These are phyloP conservation scores for Curvularia sp. DNA, from an alignment of 2,329 filamentous ascomycete species.

Conservation along the genomic window DNA sequence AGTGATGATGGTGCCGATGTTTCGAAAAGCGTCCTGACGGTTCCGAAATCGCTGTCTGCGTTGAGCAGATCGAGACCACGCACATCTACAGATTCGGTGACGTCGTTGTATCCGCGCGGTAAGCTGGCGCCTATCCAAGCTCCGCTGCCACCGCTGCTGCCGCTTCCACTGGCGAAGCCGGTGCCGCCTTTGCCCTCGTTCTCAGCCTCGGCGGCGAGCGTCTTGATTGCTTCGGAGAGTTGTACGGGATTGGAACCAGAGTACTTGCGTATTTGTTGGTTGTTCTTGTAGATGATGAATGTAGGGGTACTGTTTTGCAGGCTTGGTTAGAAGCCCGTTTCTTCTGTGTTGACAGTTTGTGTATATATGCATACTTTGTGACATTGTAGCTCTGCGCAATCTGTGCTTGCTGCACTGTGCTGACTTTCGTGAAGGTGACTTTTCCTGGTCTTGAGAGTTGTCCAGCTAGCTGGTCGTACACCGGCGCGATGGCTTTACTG, in stretches of 20 bases:
- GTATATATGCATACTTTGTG: slow-evolving; percentile 60
- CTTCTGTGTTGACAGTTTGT: not conserved
- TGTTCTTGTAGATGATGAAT: slow-evolving; percentile 81
- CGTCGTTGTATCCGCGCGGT: slow-evolving; percentile 81
- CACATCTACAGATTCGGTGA: slow-evolving; percentile 81
- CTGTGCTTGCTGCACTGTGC: slow-evolving; percentile 78
- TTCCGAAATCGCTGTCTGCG: slow-evolving; percentile 76
- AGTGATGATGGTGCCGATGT: slow-evolving; percentile 69
- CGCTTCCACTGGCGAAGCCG: slow-evolving; percentile 51
- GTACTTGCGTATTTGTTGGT: slow-evolving; percentile 70
- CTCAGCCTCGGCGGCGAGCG: slow-evolving; percentile 70
- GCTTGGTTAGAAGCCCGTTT: slow-evolving; percentile 19
- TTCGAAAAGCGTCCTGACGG: slow-evolving; percentile 78
- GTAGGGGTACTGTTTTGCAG: slow-evolving; percentile 71
- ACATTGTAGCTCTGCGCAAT: slow-evolving; percentile 77
- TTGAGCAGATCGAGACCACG: slow-evolving; percentile 87
- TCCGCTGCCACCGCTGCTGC: slow-evolving; percentile 49
- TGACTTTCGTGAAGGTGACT: slow-evolving; percentile 86
- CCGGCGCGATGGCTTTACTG: slow-evolving; percentile 81
- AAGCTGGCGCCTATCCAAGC: slow-evolving; percentile 76
- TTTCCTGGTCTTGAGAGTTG: slow-evolving; percentile 73
- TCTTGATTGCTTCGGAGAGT: slow-evolving; percentile 74
- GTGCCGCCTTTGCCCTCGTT: slow-evolving; percentile 52
- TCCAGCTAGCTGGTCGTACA: slow-evolving; percentile 78
- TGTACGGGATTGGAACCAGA: slow-evolving; percentile 75